These are phyloP conservation scores for Capsicum chinense DNA, from an alignment of 257 asterid species.

Conservation along the genomic window DNA sequence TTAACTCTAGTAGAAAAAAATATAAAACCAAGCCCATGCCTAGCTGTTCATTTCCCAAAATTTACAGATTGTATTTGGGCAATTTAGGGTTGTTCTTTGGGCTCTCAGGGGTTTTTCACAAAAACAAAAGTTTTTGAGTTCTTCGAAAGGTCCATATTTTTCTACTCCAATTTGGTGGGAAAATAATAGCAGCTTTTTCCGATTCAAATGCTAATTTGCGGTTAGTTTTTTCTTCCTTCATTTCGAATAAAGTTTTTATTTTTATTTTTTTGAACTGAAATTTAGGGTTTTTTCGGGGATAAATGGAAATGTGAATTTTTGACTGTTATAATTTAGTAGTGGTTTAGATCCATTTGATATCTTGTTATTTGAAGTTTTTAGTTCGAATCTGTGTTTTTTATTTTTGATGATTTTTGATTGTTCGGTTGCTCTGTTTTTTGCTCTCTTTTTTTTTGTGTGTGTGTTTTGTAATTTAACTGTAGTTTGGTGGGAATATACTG, in stretches of 20 bases:
- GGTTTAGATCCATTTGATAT: conserved; percentile 54
- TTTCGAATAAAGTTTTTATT: conserved; percentile 13
- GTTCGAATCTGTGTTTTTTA: conserved; percentile 30
- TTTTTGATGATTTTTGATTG: conserved; percentile 31
- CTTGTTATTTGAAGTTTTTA: background rate
- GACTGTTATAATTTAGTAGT: conserved; percentile 30
- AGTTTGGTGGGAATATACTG: background rate
- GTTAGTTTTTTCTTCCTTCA: conserved; percentile 37
- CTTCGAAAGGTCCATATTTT: conserved; percentile 35
- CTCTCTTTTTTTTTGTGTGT: background rate
- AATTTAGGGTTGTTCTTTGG: conserved; percentile 42
- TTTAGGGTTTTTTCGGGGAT: conserved; percentile 38
- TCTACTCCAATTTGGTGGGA: conserved; percentile 50
- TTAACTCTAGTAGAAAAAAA: conserved; percentile 38
- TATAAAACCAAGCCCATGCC: conserved; percentile 37
- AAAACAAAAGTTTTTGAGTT: conserved; percentile 34
- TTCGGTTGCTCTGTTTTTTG: conserved; percentile 13
- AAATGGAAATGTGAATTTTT: conserved; percentile 32
- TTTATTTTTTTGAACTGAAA: conserved; percentile 25
- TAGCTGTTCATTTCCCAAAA: conserved; percentile 30
- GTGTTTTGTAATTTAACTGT: background rate
- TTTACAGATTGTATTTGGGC: conserved; percentile 34
- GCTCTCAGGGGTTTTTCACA: conserved; percentile 46
- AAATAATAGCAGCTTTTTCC: conserved; percentile 32
- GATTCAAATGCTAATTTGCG: conserved; percentile 39